Conservation (phyloP, 2,329 filamentous ascomycete genomes). For the Penicillium sclerotigenum region DNA sequence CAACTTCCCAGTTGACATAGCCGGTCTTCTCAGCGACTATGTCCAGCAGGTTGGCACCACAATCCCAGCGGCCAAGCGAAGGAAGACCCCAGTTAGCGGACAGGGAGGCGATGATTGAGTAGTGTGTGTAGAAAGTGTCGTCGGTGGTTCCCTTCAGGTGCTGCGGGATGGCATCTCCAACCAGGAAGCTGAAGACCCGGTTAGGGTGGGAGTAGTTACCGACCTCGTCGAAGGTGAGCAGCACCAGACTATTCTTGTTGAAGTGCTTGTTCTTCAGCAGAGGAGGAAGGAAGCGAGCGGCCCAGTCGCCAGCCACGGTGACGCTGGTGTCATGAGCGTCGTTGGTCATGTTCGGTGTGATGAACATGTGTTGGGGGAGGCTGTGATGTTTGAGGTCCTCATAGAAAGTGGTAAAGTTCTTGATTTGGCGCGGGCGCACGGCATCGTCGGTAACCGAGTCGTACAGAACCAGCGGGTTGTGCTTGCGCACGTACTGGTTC, state of each 20-base stretch:
- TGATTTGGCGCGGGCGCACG: slow-evolving; percentile 64
- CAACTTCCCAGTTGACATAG: slow-evolving; percentile 48
- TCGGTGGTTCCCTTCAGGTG: slow-evolving; percentile 67
- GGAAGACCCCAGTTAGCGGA: slow-evolving; percentile 67
- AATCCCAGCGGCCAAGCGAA: slow-evolving; percentile 69
- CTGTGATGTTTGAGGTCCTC: slow-evolving; percentile 60
- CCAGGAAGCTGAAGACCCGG: slow-evolving; percentile 65
- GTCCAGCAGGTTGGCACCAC: slow-evolving; percentile 67
- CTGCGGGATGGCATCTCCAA: slow-evolving; percentile 69
- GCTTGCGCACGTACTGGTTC: slow-evolving; percentile 80
- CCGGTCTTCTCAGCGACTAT: slow-evolving; percentile 61
- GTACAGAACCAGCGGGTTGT: slow-evolving; percentile 66
- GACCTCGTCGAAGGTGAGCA: slow-evolving; percentile 79
- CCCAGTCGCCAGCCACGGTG: slow-evolving; percentile 66
- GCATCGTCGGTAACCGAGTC: slow-evolving; percentile 60
- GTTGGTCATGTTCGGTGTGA: slow-evolving; percentile 55
- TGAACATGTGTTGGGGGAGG: slow-evolving; percentile 66
- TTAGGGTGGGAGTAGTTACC: slow-evolving; percentile 66
- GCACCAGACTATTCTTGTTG: slow-evolving; percentile 70
- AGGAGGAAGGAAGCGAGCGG: slow-evolving; percentile 64
- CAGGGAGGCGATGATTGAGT: slow-evolving; percentile 65
- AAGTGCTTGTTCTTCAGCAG: slow-evolving; percentile 68
- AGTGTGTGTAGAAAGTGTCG: slow-evolving; percentile 68
- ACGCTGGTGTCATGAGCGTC: slow-evolving; percentile 74
- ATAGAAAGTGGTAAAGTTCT: slow-evolving; percentile 69